Evolutionary conservation across 176 grass and related monocot species (phyloP).

Genomic region (Saccharum spontaneum): DNA sequence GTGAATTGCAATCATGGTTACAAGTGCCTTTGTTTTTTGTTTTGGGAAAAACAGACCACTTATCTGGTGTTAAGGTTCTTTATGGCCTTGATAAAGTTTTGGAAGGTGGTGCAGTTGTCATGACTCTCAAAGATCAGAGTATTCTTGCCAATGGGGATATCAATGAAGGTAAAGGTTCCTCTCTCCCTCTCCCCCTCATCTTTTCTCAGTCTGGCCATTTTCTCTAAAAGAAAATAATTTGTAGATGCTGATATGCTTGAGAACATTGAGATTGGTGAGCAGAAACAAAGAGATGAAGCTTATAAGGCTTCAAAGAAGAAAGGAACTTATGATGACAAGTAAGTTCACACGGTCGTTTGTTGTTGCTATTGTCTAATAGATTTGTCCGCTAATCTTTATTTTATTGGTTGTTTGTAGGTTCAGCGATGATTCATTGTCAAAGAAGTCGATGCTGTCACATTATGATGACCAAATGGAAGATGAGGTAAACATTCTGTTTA

Average conservation of each 20-base stretch:
- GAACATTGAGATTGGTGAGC: conserved; percentile 94
- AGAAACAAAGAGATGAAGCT: conserved; percentile 77
- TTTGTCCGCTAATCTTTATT: conserved; percentile 7
- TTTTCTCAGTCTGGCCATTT: conserved; percentile 29
- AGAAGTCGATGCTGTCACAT: conserved; percentile 76
- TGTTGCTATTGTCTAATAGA: conserved; percentile 9
- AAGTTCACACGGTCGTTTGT: conserved; percentile 7
- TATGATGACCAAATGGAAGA: conserved; percentile 81
- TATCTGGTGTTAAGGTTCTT: conserved; percentile 95
- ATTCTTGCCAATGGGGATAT: conserved; percentile 77
- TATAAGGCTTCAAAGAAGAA: conserved; percentile 85
- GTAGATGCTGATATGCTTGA: conserved; percentile 86
- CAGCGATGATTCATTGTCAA: conserved; percentile 58
- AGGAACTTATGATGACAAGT: conserved; percentile 88
- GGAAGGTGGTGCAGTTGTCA: conserved; percentile 92
- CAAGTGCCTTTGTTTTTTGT: conserved; percentile 18
- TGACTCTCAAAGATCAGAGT: conserved; percentile 94
- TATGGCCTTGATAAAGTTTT: conserved; percentile 94
- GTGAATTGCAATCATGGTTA: conserved; percentile 9
- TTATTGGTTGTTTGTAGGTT: conserved; percentile 51
- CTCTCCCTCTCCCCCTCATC: background rate
- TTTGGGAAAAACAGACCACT: conserved; percentile 50
- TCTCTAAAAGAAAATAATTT: conserved; percentile 36
- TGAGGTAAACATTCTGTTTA: conserved; percentile 54
- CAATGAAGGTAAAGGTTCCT: conserved; percentile 68